Evolutionary conservation across 768 basidiomycete genomes (phyloP), one percentile per base, ranked within the genome.

Genomic region (Suillus weaverae): DNA sequence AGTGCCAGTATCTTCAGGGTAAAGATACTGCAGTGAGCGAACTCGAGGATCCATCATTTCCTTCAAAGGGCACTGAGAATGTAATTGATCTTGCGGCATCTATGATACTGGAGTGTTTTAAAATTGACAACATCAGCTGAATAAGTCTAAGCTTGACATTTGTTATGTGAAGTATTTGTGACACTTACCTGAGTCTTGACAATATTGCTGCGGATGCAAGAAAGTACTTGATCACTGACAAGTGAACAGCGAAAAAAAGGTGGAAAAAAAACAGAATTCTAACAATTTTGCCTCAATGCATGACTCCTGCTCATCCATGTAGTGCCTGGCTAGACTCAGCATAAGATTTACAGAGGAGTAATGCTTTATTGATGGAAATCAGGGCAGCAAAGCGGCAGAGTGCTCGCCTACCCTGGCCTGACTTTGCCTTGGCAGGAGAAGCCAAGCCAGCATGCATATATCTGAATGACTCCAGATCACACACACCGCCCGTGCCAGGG

Each of bases 1-100:
- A 1, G 20, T 32, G 0, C 75, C 73, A n/a, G 60, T 62, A 65
- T 80, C 79, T 66, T 80, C 76, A 10, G 79, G 78, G 61, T 77
- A 76, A 60, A 76, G 73, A 1, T 57, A 46, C 0, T 80, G 64
- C 50, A 78, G 70, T 1, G 67, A 64, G 0, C 75, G 71, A 11
- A 81, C 74, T 20, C 50, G 32, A 0, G 78, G 78, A 64, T 81
- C 80, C 4, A 75, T 68, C 71, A 79, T 76, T 71, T 80, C 80
- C 78, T 80, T n/a, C n/a, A 44, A 44, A 44, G 26, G 26, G 26
- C 26, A 26, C 26, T 26, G 26, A 26, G 26, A 26, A 26, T 26
- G 26, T 26, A 26, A 26, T 26, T 20, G 32, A 38, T 32, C 57
- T 56, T 3, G 43, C 20, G 8, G 56, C 38, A 5, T 64, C 63